Conservation (phyloP, 108 stramenopile species). For the Fragilaria crotonensis region DNA sequence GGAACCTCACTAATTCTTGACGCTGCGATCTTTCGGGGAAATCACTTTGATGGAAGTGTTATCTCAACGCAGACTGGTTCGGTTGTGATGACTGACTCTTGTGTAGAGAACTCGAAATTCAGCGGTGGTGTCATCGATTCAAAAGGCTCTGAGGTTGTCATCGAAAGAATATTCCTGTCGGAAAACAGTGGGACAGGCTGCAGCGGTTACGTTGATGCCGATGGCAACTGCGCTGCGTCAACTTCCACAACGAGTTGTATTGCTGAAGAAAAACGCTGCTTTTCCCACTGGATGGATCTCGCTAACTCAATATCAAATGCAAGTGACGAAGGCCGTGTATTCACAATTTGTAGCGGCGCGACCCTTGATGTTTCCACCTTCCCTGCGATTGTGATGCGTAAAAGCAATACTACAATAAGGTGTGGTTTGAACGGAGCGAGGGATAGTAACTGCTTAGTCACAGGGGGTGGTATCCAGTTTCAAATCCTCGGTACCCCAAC, state of each 20-base stretch:
- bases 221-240: background rate
- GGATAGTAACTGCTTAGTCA: background rate
- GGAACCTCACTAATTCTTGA: background rate
- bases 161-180: background rate
- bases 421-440: constrained; percentile 1
- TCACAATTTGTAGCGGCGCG: constrained; percentile 4
- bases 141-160: background rate
- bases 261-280: background rate
- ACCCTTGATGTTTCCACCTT: background rate
- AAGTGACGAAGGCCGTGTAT: background rate
- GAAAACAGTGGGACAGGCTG: background rate
- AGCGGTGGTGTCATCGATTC: background rate
- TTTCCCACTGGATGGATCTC: constrained; percentile 3
- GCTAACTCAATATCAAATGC: background rate
- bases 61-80: background rate
- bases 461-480: constrained; percentile 1
- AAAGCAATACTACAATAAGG: background rate
- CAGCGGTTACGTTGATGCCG: background rate
- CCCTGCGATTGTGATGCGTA: background rate
- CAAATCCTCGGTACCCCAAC: constrained; percentile 1
- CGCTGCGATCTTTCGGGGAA: background rate
- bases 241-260: background rate
- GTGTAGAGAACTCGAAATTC: background rate
- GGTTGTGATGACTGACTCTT: background rate
- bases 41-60: background rate